Conservation (phyloP, 768 basidiomycete species). For the Mycena alexandri region DNA sequence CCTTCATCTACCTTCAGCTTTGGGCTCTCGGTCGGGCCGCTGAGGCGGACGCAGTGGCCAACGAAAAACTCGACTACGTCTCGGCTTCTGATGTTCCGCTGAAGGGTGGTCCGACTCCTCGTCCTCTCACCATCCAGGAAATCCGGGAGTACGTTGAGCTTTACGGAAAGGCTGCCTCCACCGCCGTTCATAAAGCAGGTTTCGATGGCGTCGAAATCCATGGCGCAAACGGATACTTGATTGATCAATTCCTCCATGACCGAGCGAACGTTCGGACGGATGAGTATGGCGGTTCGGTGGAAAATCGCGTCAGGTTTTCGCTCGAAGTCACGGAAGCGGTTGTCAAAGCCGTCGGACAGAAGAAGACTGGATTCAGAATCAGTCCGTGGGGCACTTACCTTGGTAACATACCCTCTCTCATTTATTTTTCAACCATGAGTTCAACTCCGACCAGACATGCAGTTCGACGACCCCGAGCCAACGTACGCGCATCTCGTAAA, state of each 20-base stretch:
- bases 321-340: constrained; percentile 60
- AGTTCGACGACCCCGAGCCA: constrained; percentile 57
- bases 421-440: constrained; percentile 36
- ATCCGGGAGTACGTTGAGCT: constrained; percentile 51
- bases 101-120: constrained; percentile 33
- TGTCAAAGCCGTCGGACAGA: constrained; percentile 56
- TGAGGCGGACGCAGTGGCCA: constrained; percentile 40
- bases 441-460: constrained; percentile 47
- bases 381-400: constrained; percentile 54
- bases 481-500: constrained; percentile 57
- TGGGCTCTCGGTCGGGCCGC: constrained; percentile 62
- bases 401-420: constrained; percentile 28
- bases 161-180: constrained; percentile 59
- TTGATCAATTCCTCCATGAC: constrained; percentile 63
- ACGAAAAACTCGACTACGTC: constrained; percentile 45
- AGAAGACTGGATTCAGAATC: constrained; percentile 55
- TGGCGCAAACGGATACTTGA: constrained; percentile 47
- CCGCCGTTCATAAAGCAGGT: constrained; percentile 60
- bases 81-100: constrained; percentile 42
- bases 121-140: constrained; percentile 49
- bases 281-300: constrained; percentile 46
- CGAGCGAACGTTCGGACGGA: constrained; percentile 54
- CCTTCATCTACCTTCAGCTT: constrained; percentile 59
- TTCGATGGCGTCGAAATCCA: constrained; percentile 70
- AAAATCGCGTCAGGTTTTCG: constrained; percentile 60